Conservation (phyloP, 2,329 filamentous ascomycete species). For the Paraphoma sp. region DNA sequence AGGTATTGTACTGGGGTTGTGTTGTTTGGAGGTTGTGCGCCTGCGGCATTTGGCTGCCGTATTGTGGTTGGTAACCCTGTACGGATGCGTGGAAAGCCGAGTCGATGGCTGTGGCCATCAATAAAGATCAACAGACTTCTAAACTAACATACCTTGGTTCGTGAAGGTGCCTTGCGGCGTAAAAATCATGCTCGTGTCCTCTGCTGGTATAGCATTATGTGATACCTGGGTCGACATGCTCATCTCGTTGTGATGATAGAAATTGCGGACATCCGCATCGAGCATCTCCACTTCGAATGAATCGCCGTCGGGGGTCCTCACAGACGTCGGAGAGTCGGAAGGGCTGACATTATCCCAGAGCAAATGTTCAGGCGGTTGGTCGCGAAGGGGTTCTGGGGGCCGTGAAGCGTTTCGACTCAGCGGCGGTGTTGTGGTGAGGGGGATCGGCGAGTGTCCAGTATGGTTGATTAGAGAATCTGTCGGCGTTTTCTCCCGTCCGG, state of each 20-base stretch:
- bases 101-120: constrained; percentile 32
- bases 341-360: constrained; percentile 41
- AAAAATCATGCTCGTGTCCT: constrained; percentile 30
- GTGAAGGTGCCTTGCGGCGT: constrained; percentile 25
- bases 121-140: neutral
- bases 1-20: constrained; percentile 26
- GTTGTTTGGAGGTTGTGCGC: constrained; percentile 19
- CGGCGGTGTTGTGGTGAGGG: constrained; percentile 42
- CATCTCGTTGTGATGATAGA: constrained; percentile 33
- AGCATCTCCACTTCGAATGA: constrained; percentile 42
- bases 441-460: constrained; percentile 39
- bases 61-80: constrained; percentile 27
- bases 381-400: constrained; percentile 33
- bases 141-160: constrained; percentile 28
- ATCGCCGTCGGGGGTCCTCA: constrained; percentile 43
- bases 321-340: constrained; percentile 45
- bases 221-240: constrained; percentile 35
- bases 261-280: constrained; percentile 36
- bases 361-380: constrained; percentile 39
- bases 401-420: constrained; percentile 41
- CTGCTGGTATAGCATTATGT: constrained; percentile 26
- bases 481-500: constrained; percentile 42
- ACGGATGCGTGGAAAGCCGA: constrained; percentile 31
- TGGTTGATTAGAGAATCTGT: constrained; percentile 43
- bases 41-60: constrained; percentile 21